Conservation (phyloP, 2,329 filamentous ascomycete genomes). For the Diaporthe sp. region DNA sequence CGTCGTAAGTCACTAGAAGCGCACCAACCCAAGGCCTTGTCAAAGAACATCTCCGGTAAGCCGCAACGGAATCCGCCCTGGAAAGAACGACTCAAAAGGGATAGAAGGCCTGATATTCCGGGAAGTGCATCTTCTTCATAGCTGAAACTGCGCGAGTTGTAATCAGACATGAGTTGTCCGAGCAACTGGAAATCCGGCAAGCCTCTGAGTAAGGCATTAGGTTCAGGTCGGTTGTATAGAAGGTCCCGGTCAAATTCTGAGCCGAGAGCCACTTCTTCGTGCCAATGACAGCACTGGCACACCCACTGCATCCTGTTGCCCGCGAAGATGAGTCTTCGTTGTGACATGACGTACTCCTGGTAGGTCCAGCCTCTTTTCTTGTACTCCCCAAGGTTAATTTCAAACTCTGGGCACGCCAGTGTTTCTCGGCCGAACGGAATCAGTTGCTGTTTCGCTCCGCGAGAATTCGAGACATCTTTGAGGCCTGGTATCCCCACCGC, state of each 20-base stretch:
- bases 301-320: not conserved
- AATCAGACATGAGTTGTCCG: not conserved
- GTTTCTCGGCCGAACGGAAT: conserved; percentile 7
- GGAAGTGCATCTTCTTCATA: conserved; percentile 39
- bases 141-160: conserved; percentile 16
- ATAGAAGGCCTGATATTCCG: conserved; percentile 34
- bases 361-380: conserved; percentile 7
- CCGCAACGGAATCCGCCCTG: conserved; percentile 41
- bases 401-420: not conserved
- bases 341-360: conserved; percentile 7
- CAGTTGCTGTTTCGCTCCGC: not conserved
- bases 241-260: not conserved
- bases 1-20: not conserved
- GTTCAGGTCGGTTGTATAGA: no score
- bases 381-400: not conserved
- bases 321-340: not conserved
- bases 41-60: conserved; percentile 41
- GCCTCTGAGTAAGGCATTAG: not conserved
- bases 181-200: not conserved
- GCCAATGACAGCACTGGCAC: not conserved
- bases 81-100: conserved; percentile 33
- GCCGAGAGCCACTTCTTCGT: not conserved
- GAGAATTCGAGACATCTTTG: not conserved
- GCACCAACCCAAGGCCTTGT: conserved; percentile 38
- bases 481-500: not conserved